Evolutionary conservation across 2,329 filamentous ascomycete species (phyloP).

Genomic region (Teratosphaeria epicoccoides): DNA sequence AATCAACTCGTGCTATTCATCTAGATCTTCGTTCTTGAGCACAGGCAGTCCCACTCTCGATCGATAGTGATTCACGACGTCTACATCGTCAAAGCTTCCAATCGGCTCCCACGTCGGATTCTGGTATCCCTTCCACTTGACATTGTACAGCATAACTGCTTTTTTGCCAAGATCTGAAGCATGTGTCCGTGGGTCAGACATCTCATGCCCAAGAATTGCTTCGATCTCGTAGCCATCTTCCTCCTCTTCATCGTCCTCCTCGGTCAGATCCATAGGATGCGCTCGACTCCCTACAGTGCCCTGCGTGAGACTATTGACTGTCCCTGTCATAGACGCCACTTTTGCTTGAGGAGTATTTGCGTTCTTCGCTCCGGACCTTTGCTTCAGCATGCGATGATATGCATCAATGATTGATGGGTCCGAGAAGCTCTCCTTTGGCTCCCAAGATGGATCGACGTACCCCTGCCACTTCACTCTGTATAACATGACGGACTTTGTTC

Average conservation of each 20-base stretch:
- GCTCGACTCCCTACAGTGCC: background rate
- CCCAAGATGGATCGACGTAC: slow-evolving; percentile 23
- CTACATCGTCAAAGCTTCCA: slow-evolving; percentile 20
- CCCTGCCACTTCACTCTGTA: slow-evolving; percentile 27
- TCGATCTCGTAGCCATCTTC: slow-evolving; percentile 10
- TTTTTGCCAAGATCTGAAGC: slow-evolving; percentile 13
- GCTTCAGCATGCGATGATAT: slow-evolving; percentile 11
- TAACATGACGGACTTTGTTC: slow-evolving; percentile 19
- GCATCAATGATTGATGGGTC: slow-evolving; percentile 17
- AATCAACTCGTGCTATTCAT: background rate
- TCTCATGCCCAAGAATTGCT: slow-evolving; percentile 18
- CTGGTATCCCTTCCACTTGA: slow-evolving; percentile 24
- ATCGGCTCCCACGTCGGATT: slow-evolving; percentile 25
- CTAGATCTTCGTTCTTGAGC: background rate
- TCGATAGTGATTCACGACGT: slow-evolving; percentile 17
- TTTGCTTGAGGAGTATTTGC: background rate
- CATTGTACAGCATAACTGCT: slow-evolving; percentile 23
- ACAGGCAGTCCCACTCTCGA: slow-evolving; percentile 1
- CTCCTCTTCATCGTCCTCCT: slow-evolving; percentile 2
- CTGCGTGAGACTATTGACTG: background rate
- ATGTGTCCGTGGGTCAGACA: slow-evolving; percentile 22
- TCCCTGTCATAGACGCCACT: background rate
- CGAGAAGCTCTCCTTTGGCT: slow-evolving; percentile 23
- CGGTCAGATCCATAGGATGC: background rate
- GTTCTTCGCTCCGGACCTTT: background rate